phyloP scores from a whole-genome alignment of 805 yeast genomes.

The Starmerella floris region DNA sequence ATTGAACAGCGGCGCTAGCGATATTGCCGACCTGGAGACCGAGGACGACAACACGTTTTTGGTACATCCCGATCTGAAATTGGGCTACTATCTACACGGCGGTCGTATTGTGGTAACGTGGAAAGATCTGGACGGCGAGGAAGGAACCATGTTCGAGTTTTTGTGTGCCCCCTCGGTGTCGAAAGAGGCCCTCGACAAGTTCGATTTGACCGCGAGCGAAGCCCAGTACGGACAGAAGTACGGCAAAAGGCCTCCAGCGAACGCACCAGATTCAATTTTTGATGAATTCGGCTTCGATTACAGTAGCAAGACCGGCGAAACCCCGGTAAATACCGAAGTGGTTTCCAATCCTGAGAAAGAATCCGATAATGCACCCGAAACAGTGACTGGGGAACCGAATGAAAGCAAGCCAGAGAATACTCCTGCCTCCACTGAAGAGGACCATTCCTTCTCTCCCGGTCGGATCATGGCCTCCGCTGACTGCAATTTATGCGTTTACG shows the following conservation, averaged over 20 bases:
- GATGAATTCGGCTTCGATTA: conserved; percentile 42
- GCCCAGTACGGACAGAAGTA: conserved; percentile 71
- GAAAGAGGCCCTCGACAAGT: conserved; percentile 39
- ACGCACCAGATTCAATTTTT: conserved; percentile 45
- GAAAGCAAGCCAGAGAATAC: not conserved
- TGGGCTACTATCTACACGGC: conserved; percentile 42
- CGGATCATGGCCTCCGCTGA: conserved; percentile 11
- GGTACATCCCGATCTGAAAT: conserved; percentile 45
- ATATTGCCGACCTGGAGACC: conserved; percentile 28
- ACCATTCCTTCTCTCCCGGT: conserved; percentile 12
- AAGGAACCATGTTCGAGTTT: conserved; percentile 73
- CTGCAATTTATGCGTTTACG: conserved; percentile 45
- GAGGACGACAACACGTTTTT: conserved; percentile 39
- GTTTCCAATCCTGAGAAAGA: not conserved
- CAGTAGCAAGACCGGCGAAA: not conserved
- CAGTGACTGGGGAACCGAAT: not conserved
- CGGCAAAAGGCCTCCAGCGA: conserved; percentile 33
- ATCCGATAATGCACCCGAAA: not conserved
- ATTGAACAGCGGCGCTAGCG: not conserved
- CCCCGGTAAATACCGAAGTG: not conserved
- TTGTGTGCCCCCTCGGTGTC: conserved; percentile 48
- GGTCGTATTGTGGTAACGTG: conserved; percentile 55
- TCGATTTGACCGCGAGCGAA: conserved; percentile 46
- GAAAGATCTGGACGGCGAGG: conserved; percentile 76
- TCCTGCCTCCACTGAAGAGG: not conserved